These are phyloP conservation scores for Entomophthora muscae DNA, from an alignment of 371 early-diverging fungal genomes.

Conservation along the genomic window DNA sequence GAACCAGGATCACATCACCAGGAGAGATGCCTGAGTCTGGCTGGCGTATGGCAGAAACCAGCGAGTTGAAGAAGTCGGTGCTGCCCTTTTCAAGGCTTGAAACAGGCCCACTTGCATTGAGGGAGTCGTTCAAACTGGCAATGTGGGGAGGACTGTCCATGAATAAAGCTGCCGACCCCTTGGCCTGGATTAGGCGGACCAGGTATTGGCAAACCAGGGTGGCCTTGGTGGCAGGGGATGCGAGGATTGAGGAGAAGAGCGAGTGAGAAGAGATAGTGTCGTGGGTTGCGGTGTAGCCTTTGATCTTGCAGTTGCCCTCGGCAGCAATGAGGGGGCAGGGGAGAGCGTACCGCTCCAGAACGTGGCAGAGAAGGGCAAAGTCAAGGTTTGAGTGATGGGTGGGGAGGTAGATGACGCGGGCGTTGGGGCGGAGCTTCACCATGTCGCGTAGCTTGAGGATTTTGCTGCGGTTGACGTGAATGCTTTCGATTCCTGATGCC, in stretches of 20 bases:
- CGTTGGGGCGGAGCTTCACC: not conserved
- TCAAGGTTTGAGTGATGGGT: conserved; percentile 1
- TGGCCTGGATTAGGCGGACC: not conserved
- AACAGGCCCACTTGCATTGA: not conserved
- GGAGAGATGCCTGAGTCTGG: not conserved
- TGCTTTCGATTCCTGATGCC: not conserved
- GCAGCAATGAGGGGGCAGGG: not conserved
- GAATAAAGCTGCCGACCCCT: not conserved
- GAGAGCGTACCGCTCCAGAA: not conserved
- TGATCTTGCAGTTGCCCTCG: not conserved
- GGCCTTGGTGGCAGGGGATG: not conserved
- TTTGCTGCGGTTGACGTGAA: not conserved
- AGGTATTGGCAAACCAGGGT: not conserved
- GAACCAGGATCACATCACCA: not conserved
- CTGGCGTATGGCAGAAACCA: not conserved
- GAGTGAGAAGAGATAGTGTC: not conserved
- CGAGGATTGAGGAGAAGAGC: not conserved
- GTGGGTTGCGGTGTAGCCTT: not conserved
- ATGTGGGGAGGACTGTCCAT: not conserved
- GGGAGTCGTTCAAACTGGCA: not conserved
- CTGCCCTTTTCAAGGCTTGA: too few relatives aligned
- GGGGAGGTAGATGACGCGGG: conserved; percentile 5
- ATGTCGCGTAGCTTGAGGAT: not conserved
- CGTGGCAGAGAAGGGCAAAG: not conserved
- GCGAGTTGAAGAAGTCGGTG: not conserved